phyloP scores from a whole-genome alignment of 371 early-diverging fungal species.

The Rhizopus delemar region DNA sequence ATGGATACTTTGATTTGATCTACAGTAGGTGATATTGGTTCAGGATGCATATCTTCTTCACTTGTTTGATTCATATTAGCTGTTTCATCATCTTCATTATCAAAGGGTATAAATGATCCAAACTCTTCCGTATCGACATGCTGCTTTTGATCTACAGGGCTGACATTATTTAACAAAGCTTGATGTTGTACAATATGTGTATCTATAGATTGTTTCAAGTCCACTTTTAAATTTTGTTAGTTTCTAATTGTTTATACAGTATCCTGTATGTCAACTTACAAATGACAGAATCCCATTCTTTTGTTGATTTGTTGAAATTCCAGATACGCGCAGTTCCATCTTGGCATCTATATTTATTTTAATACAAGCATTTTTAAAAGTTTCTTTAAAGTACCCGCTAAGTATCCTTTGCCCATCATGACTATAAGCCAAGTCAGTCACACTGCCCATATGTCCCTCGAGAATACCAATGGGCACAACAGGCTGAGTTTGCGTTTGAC shows the following conservation, averaged over 20 bases:
- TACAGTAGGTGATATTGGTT: background rate
- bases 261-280: conserved; percentile 21
- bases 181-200: conserved; percentile 19
- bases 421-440: conserved; percentile 80
- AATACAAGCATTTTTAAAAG: background rate
- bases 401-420: conserved; percentile 70
- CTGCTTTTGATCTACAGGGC: background rate
- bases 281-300: conserved; percentile 41
- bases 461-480: conserved; percentile 62
- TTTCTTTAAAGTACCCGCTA: conserved; percentile 60
- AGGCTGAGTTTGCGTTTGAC: conserved; percentile 52
- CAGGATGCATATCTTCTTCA: background rate
- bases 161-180: conserved; percentile 6
- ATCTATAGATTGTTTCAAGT: conserved; percentile 26
- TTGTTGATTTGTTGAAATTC: conserved; percentile 33
- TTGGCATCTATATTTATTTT: conserved; percentile 26
- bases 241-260: background rate
- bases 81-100: conserved; percentile 1
- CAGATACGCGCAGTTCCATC: conserved; percentile 60
- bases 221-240: conserved; percentile 16
- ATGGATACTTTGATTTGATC: conserved; percentile 49
- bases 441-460: conserved; percentile 74
- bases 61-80: background rate
- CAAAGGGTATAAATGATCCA: conserved; percentile 21
- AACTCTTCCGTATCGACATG: conserved; percentile 7